Conservation (phyloP, 331 rosid species). For the Quercus phellos region DNA sequence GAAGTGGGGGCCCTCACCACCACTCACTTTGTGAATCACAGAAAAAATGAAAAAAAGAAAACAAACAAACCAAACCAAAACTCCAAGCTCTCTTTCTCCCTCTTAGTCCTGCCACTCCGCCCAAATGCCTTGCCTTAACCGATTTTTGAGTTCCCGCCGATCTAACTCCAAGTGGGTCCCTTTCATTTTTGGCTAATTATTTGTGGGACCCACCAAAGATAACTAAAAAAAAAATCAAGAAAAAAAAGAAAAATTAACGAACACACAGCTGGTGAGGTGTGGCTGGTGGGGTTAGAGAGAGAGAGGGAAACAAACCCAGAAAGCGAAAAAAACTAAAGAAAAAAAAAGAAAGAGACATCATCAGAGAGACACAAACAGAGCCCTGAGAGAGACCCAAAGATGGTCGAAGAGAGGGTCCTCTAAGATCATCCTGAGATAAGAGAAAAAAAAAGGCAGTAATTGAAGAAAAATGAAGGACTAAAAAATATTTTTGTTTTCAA, state of each 20-base stretch:
- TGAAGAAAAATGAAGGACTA: neutral
- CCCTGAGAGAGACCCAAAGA: slow-evolving; percentile 49
- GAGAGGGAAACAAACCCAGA: slow-evolving; percentile 10
- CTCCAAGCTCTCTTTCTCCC: too few species aligned
- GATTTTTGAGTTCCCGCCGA: slow-evolving; percentile 14
- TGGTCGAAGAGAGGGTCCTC: slow-evolving; percentile 84
- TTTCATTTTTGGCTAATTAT: too few species aligned
- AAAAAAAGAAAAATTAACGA: slow-evolving; percentile 13
- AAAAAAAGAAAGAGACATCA: slow-evolving; percentile 1
- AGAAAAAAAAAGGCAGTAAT: slow-evolving; percentile 55
- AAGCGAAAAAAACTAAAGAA: neutral
- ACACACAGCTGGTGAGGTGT: slow-evolving; percentile 38
- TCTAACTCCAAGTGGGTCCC: neutral
- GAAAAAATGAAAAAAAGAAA: too few species aligned
- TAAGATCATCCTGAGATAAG: slow-evolving; percentile 67
- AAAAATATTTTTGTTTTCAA: slow-evolving; percentile 2
- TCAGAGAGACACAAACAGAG: slow-evolving; percentile 25
- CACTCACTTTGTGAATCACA: slow-evolving; percentile 8
- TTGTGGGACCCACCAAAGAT: slow-evolving; percentile 12
- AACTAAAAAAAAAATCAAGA: neutral
- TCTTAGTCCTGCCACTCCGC: neutral
- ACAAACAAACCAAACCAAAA: too few species aligned
- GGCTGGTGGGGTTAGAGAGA: slow-evolving; percentile 47
- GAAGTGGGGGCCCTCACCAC: slow-evolving; percentile 35
- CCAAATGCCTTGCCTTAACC: slow-evolving; percentile 1